Evolutionary conservation across 306 rosid genomes (phyloP).

Genomic region (Quercus robur): DNA sequence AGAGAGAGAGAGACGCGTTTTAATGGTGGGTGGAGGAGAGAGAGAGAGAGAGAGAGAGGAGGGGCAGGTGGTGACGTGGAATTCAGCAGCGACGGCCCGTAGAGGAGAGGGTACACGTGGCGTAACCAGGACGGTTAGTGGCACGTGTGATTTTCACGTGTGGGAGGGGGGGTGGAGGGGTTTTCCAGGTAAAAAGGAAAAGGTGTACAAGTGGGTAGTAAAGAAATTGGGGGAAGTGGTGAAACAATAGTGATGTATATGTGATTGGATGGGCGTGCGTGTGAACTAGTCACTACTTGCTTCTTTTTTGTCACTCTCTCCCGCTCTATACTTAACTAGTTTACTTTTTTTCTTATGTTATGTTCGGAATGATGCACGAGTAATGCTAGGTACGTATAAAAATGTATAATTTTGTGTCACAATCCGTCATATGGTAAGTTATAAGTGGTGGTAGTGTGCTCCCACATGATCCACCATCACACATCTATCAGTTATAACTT

Average conservation of each 20-base stretch:
- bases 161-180: no score
- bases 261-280: no score
- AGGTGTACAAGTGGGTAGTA: no score
- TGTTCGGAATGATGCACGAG: accelerated
- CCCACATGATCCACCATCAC: accelerated
- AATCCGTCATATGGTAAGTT: accelerated
- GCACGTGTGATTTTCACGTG: background rate
- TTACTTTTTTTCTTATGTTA: no score
- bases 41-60: background rate
- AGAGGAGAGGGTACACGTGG: constrained; percentile 25
- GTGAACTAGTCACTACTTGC: no score
- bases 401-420: no score
- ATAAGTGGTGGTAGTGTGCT: accelerated
- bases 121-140: background rate
- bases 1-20: constrained; percentile 10
- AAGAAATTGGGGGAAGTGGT: no score
- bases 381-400: accelerated
- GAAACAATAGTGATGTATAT: no score
- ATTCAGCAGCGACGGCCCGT: constrained; percentile 5
- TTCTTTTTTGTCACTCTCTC: no score
- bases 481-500: accelerated
- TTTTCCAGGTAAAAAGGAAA: no score
- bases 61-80: constrained; percentile 43
- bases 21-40: constrained; percentile 18
- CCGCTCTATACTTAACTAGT: no score